Percentiles rank a stretch among this genome's conserved stretches.
Conservation (phyloP, 108 stramenopile species). For the Skeletonema costatum region DNA sequence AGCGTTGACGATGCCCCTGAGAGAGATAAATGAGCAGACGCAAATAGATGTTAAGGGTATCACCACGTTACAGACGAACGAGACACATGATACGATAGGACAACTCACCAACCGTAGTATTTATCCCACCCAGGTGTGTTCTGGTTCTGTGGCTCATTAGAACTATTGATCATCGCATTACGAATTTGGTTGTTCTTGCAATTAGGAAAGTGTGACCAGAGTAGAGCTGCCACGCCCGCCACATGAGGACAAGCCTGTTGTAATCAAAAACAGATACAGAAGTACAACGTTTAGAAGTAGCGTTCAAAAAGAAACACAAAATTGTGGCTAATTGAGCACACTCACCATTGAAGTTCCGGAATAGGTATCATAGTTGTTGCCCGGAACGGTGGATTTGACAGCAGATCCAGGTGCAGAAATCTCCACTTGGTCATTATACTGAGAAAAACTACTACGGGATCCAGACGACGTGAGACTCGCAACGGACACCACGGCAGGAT, state of each 20-base stretch:
- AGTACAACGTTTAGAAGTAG: background rate
- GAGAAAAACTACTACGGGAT: constrained; percentile 23
- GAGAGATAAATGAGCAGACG: too few species aligned
- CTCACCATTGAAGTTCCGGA: constrained; percentile 27
- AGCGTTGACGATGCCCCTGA: constrained; percentile 7
- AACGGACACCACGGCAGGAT: constrained; percentile 54
- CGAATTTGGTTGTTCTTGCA: constrained; percentile 42
- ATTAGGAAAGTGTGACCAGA: constrained; percentile 51
- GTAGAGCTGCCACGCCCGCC: constrained; percentile 68
- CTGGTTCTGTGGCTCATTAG: too few species aligned
- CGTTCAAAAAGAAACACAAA: background rate
- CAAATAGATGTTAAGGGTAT: too few species aligned
- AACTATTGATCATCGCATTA: too few species aligned
- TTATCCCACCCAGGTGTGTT: too few species aligned
- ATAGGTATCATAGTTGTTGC: background rate
- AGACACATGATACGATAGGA: too few species aligned
- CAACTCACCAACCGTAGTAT: too few species aligned
- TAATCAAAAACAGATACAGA: constrained; percentile 18
- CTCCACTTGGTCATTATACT: constrained; percentile 53
- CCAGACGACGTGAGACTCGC: constrained; percentile 23
- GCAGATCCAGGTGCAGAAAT: constrained; percentile 25
- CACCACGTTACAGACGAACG: too few species aligned
- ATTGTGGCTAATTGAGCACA: background rate
- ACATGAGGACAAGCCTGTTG: constrained; percentile 63
- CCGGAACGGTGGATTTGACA: background rate